A percentile compares a stretch with the other conserved stretches of the same genome.
These are phyloP conservation scores for Trichoderma gamsii DNA, from an alignment of 495 filamentous ascomycete species.

Conservation along the genomic window DNA sequence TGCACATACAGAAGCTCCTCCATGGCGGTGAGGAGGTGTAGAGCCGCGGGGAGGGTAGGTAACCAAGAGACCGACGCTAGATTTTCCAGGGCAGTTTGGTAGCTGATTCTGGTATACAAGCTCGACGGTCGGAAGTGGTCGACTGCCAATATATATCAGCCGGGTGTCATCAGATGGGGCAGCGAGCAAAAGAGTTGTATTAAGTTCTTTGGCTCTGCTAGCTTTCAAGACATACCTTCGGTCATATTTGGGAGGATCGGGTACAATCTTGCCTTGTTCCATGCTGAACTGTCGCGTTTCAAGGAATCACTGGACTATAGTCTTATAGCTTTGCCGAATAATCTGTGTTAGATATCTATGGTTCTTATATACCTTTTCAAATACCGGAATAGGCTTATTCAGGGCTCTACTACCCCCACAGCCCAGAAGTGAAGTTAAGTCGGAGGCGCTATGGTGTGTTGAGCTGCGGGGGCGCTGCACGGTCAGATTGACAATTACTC, in stretches of 20 bases:
- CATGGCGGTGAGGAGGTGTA: slow-evolving; percentile 7
- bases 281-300: background rate
- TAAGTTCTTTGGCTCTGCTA: background rate
- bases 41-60: background rate
- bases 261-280: background rate
- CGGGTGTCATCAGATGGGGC: background rate
- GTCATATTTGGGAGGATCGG: background rate
- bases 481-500: background rate
- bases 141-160: background rate
- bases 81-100: background rate
- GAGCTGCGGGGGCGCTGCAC: background rate
- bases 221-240: background rate
- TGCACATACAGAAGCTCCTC: background rate
- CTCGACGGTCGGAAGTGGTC: background rate
- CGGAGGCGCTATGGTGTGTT: background rate
- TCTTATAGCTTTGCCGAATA: background rate
- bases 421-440: background rate
- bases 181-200: background rate
- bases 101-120: background rate
- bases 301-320: background rate
- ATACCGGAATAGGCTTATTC: background rate
- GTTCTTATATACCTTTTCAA: background rate
- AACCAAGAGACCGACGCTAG: background rate
- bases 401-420: background rate
- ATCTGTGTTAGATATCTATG: background rate